Percentiles rank a stretch among this genome's conserved stretches.
These are phyloP conservation scores for Colletotrichum scovillei DNA, from an alignment of 2,329 filamentous ascomycete genomes.

Conservation along the genomic window DNA sequence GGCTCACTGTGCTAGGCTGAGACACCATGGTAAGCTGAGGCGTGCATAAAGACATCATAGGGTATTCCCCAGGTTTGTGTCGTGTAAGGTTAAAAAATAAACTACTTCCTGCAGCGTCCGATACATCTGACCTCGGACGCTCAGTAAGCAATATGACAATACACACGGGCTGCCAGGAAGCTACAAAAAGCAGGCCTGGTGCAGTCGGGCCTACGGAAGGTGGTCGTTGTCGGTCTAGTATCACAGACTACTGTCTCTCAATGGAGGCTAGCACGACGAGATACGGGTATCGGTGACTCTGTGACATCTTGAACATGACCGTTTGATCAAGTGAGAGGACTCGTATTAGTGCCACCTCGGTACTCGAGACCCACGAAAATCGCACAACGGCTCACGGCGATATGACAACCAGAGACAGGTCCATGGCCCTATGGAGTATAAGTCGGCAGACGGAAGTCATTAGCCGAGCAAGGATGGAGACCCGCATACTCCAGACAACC, in stretches of 20 bases:
- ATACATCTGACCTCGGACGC: constrained; percentile 6
- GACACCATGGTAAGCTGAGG: not conserved
- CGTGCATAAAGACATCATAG: not conserved
- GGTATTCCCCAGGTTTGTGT: not conserved
- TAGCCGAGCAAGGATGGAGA: not conserved
- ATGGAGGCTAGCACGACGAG: not conserved
- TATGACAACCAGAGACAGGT: constrained; percentile 2
- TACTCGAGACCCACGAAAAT: constrained; percentile 17
- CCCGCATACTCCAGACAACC: not conserved
- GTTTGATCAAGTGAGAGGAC: not conserved
- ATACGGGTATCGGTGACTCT: not conserved
- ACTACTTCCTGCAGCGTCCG: not conserved
- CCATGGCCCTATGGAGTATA: not conserved
- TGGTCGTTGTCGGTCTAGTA: not conserved
- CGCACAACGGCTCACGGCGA: not conserved
- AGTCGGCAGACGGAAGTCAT: not conserved
- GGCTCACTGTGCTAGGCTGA: not conserved
- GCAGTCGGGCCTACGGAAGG: not conserved
- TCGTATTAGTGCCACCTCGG: constrained; percentile 15
- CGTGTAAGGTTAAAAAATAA: not conserved
- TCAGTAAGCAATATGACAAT: not conserved
- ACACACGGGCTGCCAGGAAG: not conserved
- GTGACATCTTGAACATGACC: not conserved
- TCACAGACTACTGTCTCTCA: not conserved
- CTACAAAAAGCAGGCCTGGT: not conserved